Evolutionary conservation across 1,139 yeast genomes (phyloP).

Genomic region (Taiozyma sp.): DNA sequence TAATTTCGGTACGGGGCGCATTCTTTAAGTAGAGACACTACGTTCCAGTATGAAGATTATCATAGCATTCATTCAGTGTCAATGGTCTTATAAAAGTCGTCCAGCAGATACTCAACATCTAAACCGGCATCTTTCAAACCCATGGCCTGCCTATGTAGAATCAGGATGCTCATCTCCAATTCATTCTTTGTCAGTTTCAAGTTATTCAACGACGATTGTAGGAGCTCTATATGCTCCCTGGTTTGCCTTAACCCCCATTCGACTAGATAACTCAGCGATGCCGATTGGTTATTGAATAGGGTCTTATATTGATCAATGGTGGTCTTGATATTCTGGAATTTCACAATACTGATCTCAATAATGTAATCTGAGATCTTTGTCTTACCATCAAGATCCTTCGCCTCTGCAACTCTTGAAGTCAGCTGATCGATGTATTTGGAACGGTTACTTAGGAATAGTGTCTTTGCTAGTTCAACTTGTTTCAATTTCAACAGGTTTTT

Average conservation of each 20-base stretch:
- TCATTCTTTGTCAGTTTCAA: conserved; percentile 46
- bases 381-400: conserved; percentile 46
- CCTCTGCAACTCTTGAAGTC: conserved; percentile 34
- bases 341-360: conserved; percentile 54
- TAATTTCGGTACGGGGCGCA: neutral
- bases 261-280: conserved; percentile 37
- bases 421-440: conserved; percentile 40
- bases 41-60: neutral
- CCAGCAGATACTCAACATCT: conserved; percentile 63
- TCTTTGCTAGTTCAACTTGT: conserved; percentile 42
- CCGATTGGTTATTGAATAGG: conserved; percentile 34
- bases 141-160: conserved; percentile 56
- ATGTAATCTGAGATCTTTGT: conserved; percentile 42
- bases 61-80: conserved; percentile 3
- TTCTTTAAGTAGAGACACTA: neutral
- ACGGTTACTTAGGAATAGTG: conserved; percentile 42
- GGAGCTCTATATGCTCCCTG: conserved; percentile 50
- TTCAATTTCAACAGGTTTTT: conserved; percentile 38
- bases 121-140: conserved; percentile 65
- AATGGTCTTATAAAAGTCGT: conserved; percentile 26
- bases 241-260: conserved; percentile 74
- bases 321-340: conserved; percentile 48
- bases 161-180: conserved; percentile 46
- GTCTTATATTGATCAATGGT: conserved; percentile 42
- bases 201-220: conserved; percentile 67